Conservation (phyloP, 2,329 filamentous ascomycete species). For the Nemania serpens region DNA sequence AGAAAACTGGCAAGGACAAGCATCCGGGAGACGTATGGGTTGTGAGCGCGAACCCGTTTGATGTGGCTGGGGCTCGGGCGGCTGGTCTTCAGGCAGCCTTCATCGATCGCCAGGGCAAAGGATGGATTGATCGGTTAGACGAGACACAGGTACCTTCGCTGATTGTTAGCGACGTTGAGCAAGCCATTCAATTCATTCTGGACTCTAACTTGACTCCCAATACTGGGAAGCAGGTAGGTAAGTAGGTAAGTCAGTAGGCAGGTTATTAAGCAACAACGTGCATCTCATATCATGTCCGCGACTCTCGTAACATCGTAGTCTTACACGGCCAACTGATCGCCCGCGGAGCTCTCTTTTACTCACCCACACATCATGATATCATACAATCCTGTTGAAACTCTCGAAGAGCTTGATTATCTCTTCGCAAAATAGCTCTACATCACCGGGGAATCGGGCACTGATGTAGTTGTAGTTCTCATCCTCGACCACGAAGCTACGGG, state of each 20-base stretch:
- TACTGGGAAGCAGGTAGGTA: not conserved
- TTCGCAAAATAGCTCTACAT: constrained; percentile 49
- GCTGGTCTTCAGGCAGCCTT: constrained; percentile 68
- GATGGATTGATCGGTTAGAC: constrained; percentile 68
- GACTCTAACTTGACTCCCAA: constrained; percentile 9
- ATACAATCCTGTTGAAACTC: constrained; percentile 39
- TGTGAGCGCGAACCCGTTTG: constrained; percentile 75
- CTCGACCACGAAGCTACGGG: constrained; percentile 51
- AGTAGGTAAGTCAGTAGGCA: not conserved
- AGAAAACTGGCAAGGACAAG: constrained; percentile 52
- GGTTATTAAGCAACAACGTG: not conserved
- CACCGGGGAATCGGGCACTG: constrained; percentile 52
- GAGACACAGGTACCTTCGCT: constrained; percentile 56
- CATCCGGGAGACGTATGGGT: constrained; percentile 64
- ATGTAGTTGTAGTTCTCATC: constrained; percentile 56
- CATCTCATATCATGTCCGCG: constrained; percentile 14
- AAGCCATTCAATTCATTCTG: constrained; percentile 54
- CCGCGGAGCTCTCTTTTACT: not conserved
- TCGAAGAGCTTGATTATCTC: constrained; percentile 48
- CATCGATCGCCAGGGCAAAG: constrained; percentile 65
- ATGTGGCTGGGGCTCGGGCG: constrained; percentile 66
- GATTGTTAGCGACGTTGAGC: constrained; percentile 59
- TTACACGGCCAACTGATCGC: not conserved
- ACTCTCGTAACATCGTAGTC: constrained; percentile 17
- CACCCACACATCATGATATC: not conserved